Evolutionary conservation across 208 protist species (phyloP).

Genomic region (Leishmania mexicana): DNA sequence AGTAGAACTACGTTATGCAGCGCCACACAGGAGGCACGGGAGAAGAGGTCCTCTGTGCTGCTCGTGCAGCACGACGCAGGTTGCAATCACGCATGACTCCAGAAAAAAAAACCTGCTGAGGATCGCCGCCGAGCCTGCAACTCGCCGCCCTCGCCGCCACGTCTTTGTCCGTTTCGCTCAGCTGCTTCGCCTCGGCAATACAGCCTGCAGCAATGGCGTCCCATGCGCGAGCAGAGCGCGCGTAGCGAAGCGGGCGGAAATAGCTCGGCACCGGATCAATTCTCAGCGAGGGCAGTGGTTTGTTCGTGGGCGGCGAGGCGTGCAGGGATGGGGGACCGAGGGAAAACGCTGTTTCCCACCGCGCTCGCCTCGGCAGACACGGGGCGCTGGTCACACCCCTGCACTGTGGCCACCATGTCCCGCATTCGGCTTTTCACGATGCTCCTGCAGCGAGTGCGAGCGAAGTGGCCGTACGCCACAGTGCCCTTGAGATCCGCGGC

Average conservation of each 20-base stretch:
- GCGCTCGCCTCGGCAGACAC: background rate
- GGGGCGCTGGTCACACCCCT: background rate
- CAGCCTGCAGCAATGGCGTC: slow-evolving; percentile 46
- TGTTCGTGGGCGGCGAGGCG: background rate
- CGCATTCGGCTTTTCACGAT: background rate
- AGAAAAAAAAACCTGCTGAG: slow-evolving; percentile 45
- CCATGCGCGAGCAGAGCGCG: slow-evolving; percentile 40
- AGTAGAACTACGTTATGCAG: slow-evolving; percentile 29
- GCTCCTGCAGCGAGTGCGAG: background rate
- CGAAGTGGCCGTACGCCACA: background rate
- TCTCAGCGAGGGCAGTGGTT: background rate
- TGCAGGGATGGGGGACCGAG: background rate
- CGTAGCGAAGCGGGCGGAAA: slow-evolving; percentile 24
- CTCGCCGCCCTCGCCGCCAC: slow-evolving; percentile 54
- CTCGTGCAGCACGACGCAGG: slow-evolving; percentile 46
- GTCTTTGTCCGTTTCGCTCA: slow-evolving; percentile 59
- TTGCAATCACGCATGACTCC: slow-evolving; percentile 69
- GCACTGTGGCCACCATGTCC: slow-evolving; percentile 11
- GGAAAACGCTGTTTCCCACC: background rate
- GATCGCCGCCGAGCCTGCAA: slow-evolving; percentile 51
- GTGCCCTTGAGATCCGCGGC: background rate
- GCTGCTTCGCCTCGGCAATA: slow-evolving; percentile 44
- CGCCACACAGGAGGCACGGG: slow-evolving; percentile 5
- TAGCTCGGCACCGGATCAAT: slow-evolving; percentile 20
- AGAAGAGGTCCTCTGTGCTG: background rate